Conservation (phyloP, 768 basidiomycete genomes). For the Tricholoma hemisulphureum region DNA sequence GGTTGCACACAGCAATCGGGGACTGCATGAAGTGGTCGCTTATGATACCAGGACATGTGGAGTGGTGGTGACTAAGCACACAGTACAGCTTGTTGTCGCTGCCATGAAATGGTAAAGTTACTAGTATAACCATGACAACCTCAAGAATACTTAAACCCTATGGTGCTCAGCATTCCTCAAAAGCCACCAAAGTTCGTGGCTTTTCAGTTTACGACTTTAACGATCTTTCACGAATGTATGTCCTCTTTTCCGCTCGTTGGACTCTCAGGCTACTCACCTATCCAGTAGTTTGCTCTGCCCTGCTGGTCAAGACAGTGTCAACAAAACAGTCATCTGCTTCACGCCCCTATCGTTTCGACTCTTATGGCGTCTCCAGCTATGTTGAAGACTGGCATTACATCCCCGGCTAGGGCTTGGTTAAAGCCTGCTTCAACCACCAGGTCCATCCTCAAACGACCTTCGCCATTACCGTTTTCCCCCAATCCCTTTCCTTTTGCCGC, state of each 20-base stretch:
- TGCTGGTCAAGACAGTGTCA: conserved; percentile 49
- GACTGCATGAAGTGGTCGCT: too few species aligned
- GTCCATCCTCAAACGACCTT: conserved; percentile 42
- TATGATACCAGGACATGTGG: too few species aligned
- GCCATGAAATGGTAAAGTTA: too few species aligned
- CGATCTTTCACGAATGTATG: conserved; percentile 2
- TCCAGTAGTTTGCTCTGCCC: conserved; percentile 31
- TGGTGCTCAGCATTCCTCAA: neutral
- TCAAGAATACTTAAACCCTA: conserved; percentile 6
- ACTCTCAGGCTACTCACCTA: neutral
- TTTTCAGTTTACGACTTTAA: conserved; percentile 15
- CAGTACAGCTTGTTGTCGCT: too few species aligned
- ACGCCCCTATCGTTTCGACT: conserved; percentile 20
- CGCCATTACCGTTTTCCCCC: conserved; percentile 37
- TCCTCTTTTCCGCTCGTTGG: neutral
- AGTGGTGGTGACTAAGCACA: too few species aligned
- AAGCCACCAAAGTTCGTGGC: conserved; percentile 11
- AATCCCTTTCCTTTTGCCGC: conserved; percentile 28
- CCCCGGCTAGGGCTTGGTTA: conserved; percentile 31
- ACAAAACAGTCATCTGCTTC: conserved; percentile 20
- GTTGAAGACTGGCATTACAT: conserved; percentile 33
- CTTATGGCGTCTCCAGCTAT: conserved; percentile 39
- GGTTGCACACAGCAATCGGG: too few species aligned
- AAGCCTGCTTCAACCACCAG: conserved; percentile 23
- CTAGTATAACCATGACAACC: conserved; percentile 16